Conservation (phyloP, 331 rosid species). For the Quercus tomentella region DNA sequence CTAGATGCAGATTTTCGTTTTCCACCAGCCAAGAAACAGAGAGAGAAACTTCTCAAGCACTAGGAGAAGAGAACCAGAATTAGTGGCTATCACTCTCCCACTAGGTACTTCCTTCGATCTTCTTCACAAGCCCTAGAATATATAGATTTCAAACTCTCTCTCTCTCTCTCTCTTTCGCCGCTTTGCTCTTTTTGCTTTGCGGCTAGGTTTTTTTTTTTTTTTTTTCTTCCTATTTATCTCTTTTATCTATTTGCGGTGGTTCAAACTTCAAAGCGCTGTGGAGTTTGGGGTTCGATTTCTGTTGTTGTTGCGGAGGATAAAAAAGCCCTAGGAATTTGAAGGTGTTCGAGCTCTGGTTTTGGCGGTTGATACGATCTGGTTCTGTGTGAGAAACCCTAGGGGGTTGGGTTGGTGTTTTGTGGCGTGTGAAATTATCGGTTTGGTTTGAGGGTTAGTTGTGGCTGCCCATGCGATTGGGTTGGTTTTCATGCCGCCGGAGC, state of each 20-base stretch:
- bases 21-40: conserved; percentile 40
- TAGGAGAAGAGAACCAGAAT: neutral
- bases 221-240: neutral
- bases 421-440: conserved; percentile 25
- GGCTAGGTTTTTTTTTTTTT: neutral
- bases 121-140: conserved; percentile 23
- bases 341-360: conserved; percentile 2
- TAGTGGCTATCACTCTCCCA: conserved; percentile 15
- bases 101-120: conserved; percentile 23
- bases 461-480: conserved; percentile 79
- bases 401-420: conserved; percentile 1
- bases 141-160: neutral
- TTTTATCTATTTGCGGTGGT: conserved; percentile 14
- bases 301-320: conserved; percentile 21
- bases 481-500: conserved; percentile 99
- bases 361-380: conserved; percentile 22
- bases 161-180: too few relatives aligned
- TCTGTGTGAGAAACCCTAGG: neutral
- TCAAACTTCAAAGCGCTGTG: conserved; percentile 25
- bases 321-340: neutral
- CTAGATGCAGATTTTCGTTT: conserved; percentile 45
- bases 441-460: conserved; percentile 9
- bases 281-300: neutral
- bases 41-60: conserved; percentile 13
- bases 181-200: too few relatives aligned